Evolutionary conservation across 2,329 filamentous ascomycete genomes (phyloP), one percentile per base, ranked within the genome.

Genomic region (Akanthomyces muscarius): DNA sequence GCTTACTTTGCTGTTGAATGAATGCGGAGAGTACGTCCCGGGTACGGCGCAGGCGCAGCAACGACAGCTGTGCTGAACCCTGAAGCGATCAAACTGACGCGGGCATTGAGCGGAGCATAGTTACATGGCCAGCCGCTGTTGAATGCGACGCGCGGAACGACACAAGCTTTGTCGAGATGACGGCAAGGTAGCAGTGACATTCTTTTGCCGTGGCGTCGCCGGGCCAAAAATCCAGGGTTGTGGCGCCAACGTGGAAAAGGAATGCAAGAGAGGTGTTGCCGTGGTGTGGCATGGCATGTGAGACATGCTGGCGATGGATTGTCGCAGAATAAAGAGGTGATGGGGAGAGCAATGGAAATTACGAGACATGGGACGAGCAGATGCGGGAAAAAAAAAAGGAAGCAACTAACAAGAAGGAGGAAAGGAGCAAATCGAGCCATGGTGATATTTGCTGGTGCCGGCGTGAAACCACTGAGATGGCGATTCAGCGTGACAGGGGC

Each of bases 401-500:
- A 21, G 21, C 21, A 21, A 21, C 21, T 21, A 21, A 21, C 1
- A 21, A 21, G 11, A 44, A 18, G 2, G 18, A 44, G 42, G 13
- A 47, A 25, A 25, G 23, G 18, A 47, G n/a, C 6, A 47, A 23
- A 23, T 25, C 45, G n/a, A 47, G 14, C 11, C n/a, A 45, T 4
- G 21, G 28, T 16, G 38, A 41, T 41, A 6, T 30, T 30, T 6
- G 28, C 28, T 6, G 33, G 5, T 36, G 7, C 33, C 33, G 28
- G 48, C 48, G 28, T 50, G 5, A 30, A 7, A 11, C n/a, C 25
- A 11, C 28, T 52, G 50, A 36, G 18, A 52, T n/a, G 16, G 7
- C 50, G 30, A 52, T 52, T 52, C 50, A 52, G 50, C 50, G 5
- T 52, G 50, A 36, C 50, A 52, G 50, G 50, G 48, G 48, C 25